phyloP scores from a whole-genome alignment of 2,329 filamentous ascomycete genomes.

The Hypoxylon sp. region DNA sequence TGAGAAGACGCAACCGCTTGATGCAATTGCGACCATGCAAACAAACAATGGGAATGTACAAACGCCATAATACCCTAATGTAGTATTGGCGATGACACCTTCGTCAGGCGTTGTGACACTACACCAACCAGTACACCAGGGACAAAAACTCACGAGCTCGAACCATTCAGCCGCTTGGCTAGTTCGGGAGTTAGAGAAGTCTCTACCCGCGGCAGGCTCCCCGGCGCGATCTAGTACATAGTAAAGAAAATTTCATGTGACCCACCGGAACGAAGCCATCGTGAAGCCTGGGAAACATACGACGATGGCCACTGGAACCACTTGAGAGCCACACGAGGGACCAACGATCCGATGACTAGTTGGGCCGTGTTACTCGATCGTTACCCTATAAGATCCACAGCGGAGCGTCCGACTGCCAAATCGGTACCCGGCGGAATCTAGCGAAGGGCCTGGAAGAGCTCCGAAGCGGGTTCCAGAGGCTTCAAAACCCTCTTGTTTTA shows the following conservation, averaged over 20 bases:
- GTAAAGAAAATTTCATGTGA: constrained; percentile 36
- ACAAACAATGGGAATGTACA: constrained; percentile 18
- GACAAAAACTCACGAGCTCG: constrained; percentile 27
- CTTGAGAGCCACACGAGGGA: constrained; percentile 28
- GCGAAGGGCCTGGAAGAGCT: constrained; percentile 32
- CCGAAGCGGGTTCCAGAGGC: constrained; percentile 18
- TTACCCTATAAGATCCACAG: constrained; percentile 54
- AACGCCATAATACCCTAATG: neutral
- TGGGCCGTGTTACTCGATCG: constrained; percentile 49
- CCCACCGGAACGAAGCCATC: constrained; percentile 50
- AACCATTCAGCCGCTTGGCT: constrained; percentile 24
- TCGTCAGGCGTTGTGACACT: constrained; percentile 32
- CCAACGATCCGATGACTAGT: constrained; percentile 35
- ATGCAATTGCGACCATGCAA: constrained; percentile 28
- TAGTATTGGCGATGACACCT: constrained; percentile 28
- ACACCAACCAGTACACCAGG: constrained; percentile 5
- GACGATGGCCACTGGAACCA: constrained; percentile 36
- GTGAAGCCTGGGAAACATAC: constrained; percentile 46
- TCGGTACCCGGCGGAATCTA: constrained; percentile 32
- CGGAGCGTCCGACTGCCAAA: constrained; percentile 38
- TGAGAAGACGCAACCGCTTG: constrained; percentile 19
- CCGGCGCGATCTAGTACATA: constrained; percentile 21
- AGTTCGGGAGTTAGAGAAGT: constrained; percentile 14
- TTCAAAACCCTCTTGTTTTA: neutral
- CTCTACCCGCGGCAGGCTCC: constrained; percentile 14